Evolutionary conservation across 1,139 yeast species (phyloP), one percentile per base, ranked within the genome.

Genomic region (Zygosaccharomyces sapae): DNA sequence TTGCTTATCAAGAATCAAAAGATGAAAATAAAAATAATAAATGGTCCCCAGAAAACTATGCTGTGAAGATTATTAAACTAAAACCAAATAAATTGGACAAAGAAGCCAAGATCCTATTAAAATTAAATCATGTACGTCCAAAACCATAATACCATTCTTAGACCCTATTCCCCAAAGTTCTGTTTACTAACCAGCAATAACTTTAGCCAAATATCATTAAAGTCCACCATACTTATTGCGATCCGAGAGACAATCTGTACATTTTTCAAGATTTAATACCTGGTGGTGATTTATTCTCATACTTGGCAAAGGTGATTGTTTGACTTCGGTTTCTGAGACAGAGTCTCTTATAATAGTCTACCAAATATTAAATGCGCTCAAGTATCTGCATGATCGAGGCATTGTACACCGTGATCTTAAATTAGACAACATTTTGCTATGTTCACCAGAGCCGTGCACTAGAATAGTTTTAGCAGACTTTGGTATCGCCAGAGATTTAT

Each of bases 281-380:
- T 48, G 88, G 88, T 1, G 88, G 88, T 0, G 89, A 83, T 56
- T 63, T 82, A 12, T 81, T 81, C 53, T 79, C 86, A 0, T 82
- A 80, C 55, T 60, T 82, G 24, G 72, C 78, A 0, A 70, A 44
- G 76, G 74, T 2, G 67, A 68, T 24, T 59, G 65, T 12, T 58
- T 76, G 16, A 57, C 65, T 2, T 61, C 78, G 1, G 54, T 81
- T 1, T 69, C 80, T 0, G 86, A 81, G 56, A 70, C 73, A 24
- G 85, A 81, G 55, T 68, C 77, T 0, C 58, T 81, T 10, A 59
- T 80, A 2, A 74, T 81, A n/a, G 69, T 75, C 0, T 81, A 66
- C 53, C 88, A 83, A 58, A 63, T 82, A 1, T 59, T 81, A 37
- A 66, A 70, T 46, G 86, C 85, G 0, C 61, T 83, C 10, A 61